A percentile compares a stretch with the other conserved stretches of the same genome.
Evolutionary conservation across 129 eudicot species (phyloP).

Genomic region (carrot (Daucus carota)): DNA sequence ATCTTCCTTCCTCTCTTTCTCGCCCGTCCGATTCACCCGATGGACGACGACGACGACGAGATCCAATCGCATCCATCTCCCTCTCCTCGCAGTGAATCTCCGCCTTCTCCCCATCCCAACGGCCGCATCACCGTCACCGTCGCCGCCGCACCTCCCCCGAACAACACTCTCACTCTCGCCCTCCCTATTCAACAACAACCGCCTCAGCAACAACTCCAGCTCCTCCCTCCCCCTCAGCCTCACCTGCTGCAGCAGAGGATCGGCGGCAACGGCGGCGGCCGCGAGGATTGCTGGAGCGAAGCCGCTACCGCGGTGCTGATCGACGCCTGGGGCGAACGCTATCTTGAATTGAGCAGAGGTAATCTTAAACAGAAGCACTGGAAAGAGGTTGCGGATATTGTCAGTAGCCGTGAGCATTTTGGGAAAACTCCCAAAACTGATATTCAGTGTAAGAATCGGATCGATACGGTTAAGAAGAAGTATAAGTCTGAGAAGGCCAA

Average conservation of each 20-base stretch:
- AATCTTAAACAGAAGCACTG: constrained; percentile 84
- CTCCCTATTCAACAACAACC: constrained; percentile 50
- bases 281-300: constrained; percentile 98
- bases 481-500: constrained; percentile 73
- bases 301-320: constrained; percentile 82
- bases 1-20: too few species aligned
- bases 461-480: constrained; percentile 86
- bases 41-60: constrained; percentile 76
- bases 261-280: constrained; percentile 23
- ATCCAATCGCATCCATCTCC: constrained; percentile 17
- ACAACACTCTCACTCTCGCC: constrained; percentile 59
- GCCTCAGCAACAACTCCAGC: constrained; percentile 13
- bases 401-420: constrained; percentile 52
- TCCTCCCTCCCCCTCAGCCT: constrained; percentile 25
- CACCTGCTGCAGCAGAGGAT: constrained; percentile 26
- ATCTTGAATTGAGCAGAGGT: constrained; percentile 70
- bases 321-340: constrained; percentile 93
- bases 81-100: constrained; percentile 34
- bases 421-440: constrained; percentile 65
- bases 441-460: constrained; percentile 82
- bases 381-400: constrained; percentile 85
- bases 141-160: constrained; percentile 54
- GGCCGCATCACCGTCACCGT: constrained; percentile 66
- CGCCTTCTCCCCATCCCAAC: constrained; percentile 35
- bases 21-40: too few species aligned